Evolutionary conservation across 441 rosid genomes (phyloP), one percentile per base, ranked within the genome.

Genomic region (Cnidoscolus chayamansa): DNA sequence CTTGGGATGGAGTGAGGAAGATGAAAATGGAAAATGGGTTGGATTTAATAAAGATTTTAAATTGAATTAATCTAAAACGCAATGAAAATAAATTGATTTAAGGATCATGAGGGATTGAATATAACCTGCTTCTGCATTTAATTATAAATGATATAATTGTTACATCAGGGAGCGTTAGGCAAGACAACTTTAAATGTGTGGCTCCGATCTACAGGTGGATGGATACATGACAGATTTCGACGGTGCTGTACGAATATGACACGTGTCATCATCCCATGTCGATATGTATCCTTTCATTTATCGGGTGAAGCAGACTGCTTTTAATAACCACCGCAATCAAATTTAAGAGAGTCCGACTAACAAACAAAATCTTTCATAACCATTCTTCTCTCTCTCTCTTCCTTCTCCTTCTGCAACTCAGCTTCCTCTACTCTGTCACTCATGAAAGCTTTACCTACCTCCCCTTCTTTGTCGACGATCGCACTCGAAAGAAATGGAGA

Each of bases 371-470:
- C 35, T 16, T 59, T 25, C 25, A 25, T 25, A 25, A 25, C 25
- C 57, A 2, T 49, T n/a, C 50, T 16, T 25, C 3, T 7, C 48
- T 7, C 3, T 9, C 3, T 8, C 30, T 43, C 19, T 7, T 4
- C 10, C 3, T 4, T 43, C 7, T 20, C 6, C 6, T 12, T 31
- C 43, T 59, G 67, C 19, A 17, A 37, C 53, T 17, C 15, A 30
- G 31, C 31, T 30, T 7, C 7, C 20, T 25, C 40, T 8, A 40
- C 35, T 10, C 35, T 1, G 43, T 19, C 15, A 71, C 63, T 50
- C 40, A 86, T 87, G 92, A 75, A 77, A 71, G 74, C 83, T 60
- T 72, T 86, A 25, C n/a, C 74, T 15, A 74, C 50, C 20, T 5
- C 73, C 20, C 70, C 72, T 61, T 55, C 77, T 71, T 59, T 71